Conservation (phyloP, 768 basidiomycete species). For the Gelatoporia subvermispora region DNA sequence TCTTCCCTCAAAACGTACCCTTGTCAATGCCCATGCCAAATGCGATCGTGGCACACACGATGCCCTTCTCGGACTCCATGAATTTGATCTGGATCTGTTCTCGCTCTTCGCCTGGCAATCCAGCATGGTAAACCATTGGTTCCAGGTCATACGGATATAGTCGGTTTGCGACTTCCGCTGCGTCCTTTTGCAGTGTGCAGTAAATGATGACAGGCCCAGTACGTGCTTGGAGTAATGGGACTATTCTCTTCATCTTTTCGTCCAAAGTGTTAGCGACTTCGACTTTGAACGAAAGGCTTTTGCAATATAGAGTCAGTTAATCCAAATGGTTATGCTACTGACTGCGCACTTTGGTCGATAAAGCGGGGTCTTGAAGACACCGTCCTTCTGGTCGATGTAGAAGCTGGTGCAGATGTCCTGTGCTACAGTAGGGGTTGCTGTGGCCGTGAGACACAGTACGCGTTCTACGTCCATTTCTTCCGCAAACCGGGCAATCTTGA, state of each 20-base stretch:
- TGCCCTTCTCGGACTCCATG: conserved; percentile 33
- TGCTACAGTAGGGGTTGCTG: conserved; percentile 38
- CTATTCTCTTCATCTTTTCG: conserved; percentile 31
- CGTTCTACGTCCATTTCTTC: conserved; percentile 41
- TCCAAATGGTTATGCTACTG: neutral
- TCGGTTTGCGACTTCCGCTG: conserved; percentile 30
- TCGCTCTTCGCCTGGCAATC: conserved; percentile 30
- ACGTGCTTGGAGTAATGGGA: conserved; percentile 31
- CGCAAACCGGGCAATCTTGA: conserved; percentile 40
- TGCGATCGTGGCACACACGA: conserved; percentile 41
- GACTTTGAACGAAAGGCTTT: conserved; percentile 35
- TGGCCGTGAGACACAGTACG: conserved; percentile 42
- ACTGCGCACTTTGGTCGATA: conserved; percentile 36
- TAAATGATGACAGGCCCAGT: conserved; percentile 42
- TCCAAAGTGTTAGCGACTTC: conserved; percentile 27
- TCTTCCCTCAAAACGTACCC: conserved; percentile 12
- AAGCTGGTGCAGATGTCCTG: conserved; percentile 42
- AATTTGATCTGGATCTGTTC: conserved; percentile 33
- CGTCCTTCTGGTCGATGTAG: conserved; percentile 31
- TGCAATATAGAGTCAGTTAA: neutral
- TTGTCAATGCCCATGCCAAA: conserved; percentile 47
- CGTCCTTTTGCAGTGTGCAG: conserved; percentile 39
- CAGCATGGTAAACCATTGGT: conserved; percentile 39
- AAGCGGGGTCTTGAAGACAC: conserved; percentile 41
- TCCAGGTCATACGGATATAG: conserved; percentile 25